These are phyloP conservation scores for Hypericum perforatum DNA, from an alignment of 345 rosid species.

Conservation along the genomic window DNA sequence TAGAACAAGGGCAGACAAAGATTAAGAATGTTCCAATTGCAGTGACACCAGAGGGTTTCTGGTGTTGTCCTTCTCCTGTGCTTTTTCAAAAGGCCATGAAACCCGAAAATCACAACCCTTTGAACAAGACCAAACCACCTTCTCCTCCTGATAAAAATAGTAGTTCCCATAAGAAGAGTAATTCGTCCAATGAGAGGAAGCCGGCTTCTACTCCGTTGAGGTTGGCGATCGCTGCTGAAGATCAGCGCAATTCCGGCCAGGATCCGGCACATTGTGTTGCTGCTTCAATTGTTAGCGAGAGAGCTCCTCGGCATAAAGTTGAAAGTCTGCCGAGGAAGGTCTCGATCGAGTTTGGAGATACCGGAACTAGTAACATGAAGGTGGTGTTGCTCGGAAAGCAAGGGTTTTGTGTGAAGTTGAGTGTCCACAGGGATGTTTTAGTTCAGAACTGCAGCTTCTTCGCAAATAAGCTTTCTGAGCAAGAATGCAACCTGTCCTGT, in stretches of 20 bases:
- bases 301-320: slow-evolving; percentile 53
- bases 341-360: slow-evolving; percentile 88
- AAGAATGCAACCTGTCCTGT: slow-evolving; percentile 45
- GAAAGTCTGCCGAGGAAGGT: slow-evolving; percentile 85
- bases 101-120: slow-evolving; percentile 35
- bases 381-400: slow-evolving; percentile 82
- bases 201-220: slow-evolving; percentile 41
- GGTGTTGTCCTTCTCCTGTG: slow-evolving; percentile 98
- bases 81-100: slow-evolving; percentile 78
- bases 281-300: slow-evolving; percentile 44
- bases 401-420: slow-evolving; percentile 88
- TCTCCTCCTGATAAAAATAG: slow-evolving; percentile 48
- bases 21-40: slow-evolving; percentile 89
- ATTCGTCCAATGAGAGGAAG: slow-evolving; percentile 42
- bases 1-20: slow-evolving; percentile 77
- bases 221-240: slow-evolving; percentile 42
- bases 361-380: slow-evolving; percentile 79
- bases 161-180: slow-evolving; percentile 37
- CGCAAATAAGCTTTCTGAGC: slow-evolving; percentile 53
- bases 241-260: slow-evolving; percentile 26
- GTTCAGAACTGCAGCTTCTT: slow-evolving; percentile 63
- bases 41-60: slow-evolving; percentile 94
- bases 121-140: slow-evolving; percentile 54
- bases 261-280: slow-evolving; percentile 28
- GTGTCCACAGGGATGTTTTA: slow-evolving; percentile 71